Evolutionary conservation across 495 filamentous ascomycete species (phyloP).

Genomic region (Penicillium cinerascens): DNA sequence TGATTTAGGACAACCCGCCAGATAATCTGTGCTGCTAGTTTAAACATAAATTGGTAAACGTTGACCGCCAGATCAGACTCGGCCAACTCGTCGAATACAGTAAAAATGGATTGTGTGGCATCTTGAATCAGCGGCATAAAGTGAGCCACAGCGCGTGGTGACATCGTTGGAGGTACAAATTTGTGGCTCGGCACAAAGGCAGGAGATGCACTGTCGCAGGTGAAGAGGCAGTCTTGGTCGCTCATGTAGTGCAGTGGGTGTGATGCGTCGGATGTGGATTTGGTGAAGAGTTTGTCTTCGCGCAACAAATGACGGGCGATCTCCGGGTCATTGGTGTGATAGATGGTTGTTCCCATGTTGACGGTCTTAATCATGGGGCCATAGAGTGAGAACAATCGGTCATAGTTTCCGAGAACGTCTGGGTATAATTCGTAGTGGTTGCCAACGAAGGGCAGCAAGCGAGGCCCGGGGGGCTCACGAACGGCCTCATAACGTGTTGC

Average conservation of each 20-base stretch:
- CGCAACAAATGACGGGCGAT: constrained; percentile 33
- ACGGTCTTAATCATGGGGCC: constrained; percentile 53
- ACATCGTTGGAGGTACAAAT: constrained; percentile 51
- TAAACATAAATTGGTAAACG: constrained; percentile 56
- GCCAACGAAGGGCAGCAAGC: constrained; percentile 44
- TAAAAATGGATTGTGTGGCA: constrained; percentile 34
- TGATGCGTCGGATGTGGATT: constrained; percentile 41
- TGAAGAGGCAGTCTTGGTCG: constrained; percentile 49
- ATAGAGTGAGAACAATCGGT: constrained; percentile 53
- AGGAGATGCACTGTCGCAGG: constrained; percentile 48
- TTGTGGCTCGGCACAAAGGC: constrained; percentile 49
- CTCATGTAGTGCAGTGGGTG: constrained; percentile 52
- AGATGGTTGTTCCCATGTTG: constrained; percentile 51
- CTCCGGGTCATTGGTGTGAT: constrained; percentile 48
- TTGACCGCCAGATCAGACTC: constrained; percentile 45
- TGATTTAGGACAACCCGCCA: constrained; percentile 44
- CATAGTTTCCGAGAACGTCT: constrained; percentile 57
- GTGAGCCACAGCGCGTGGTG: constrained; percentile 52
- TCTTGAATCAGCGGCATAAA: constrained; percentile 51
- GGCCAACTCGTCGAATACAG: constrained; percentile 51
- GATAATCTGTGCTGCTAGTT: constrained; percentile 49
- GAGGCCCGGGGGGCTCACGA: not conserved
- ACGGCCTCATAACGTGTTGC: not conserved
- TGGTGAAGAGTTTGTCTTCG: constrained; percentile 50
- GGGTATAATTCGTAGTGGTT: constrained; percentile 55